Evolutionary conservation across 495 filamentous ascomycete species (phyloP).

Genomic region (Chaetomium tenue): DNA sequence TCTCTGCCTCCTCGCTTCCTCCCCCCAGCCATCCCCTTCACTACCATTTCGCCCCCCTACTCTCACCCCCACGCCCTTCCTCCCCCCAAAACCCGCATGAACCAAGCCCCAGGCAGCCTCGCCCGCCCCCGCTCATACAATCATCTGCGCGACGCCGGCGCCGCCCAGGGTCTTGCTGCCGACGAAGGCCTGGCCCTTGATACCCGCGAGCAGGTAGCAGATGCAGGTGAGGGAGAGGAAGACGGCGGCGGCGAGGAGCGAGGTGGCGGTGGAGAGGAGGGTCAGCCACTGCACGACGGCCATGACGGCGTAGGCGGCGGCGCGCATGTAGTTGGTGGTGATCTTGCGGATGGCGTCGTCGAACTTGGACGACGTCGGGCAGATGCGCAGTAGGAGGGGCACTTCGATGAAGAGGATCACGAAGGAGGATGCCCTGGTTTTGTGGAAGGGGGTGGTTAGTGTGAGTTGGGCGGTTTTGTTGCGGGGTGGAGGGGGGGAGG

Average conservation of each 20-base stretch:
- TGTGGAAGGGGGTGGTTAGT: constrained; percentile 34
- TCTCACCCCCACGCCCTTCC: background rate
- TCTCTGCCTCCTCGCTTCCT: background rate
- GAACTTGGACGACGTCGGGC: constrained; percentile 87
- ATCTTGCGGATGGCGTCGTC: constrained; percentile 88
- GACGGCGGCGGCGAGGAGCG: constrained; percentile 82
- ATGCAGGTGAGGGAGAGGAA: constrained; percentile 70
- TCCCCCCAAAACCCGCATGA: no score
- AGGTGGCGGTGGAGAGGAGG: constrained; percentile 58
- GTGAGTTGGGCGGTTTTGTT: background rate
- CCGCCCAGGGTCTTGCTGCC: constrained; percentile 97
- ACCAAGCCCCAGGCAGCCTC: no score
- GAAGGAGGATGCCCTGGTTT: constrained; percentile 67
- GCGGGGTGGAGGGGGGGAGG: constrained; percentile 54
- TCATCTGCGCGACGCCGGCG: constrained; percentile 95
- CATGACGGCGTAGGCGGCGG: constrained; percentile 82
- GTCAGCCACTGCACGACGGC: constrained; percentile 81
- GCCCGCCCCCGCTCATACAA: constrained; percentile 61
- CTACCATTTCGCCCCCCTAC: background rate
- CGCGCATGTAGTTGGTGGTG: constrained; percentile 95
- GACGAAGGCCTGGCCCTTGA: constrained; percentile 92
- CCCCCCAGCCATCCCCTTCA: background rate
- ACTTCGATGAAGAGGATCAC: constrained; percentile 96
- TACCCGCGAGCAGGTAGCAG: constrained; percentile 80
- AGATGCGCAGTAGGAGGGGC: constrained; percentile 94